phyloP scores from a whole-genome alignment of 83 land plant genomes.

The Diphasiastrum complanatum region DNA sequence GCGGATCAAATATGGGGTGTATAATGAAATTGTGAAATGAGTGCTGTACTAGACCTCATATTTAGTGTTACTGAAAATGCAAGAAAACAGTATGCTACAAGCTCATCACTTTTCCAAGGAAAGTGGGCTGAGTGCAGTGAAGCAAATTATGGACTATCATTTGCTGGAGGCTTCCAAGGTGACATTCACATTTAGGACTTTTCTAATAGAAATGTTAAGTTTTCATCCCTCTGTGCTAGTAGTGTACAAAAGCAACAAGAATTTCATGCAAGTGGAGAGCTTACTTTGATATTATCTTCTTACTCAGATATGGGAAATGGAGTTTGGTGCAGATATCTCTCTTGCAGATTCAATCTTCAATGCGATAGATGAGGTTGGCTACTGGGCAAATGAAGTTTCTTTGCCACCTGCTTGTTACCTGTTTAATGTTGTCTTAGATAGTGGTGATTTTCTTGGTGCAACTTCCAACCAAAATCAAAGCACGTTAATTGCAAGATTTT shows the following conservation, averaged over 20 bases:
- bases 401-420: no score
- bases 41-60: not conserved
- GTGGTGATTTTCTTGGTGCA: not conserved
- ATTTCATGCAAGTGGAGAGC: not conserved
- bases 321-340: conserved; percentile 12
- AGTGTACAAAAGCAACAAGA: not conserved
- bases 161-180: conserved; percentile 67
- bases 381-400: not conserved
- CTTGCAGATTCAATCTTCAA: conserved; percentile 9
- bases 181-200: not conserved
- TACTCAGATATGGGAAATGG: conserved; percentile 13
- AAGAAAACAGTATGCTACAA: conserved; percentile 46
- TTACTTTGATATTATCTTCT: not conserved
- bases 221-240: not conserved
- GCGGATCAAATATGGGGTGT: no score
- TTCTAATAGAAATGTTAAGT: not conserved
- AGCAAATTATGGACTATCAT: conserved; percentile 54
- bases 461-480: not conserved
- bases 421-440: no score
- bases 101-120: conserved; percentile 69
- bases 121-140: conserved; percentile 43
- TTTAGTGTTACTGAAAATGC: not conserved
- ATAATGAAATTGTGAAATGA: not conserved
- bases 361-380: conserved; percentile 16
- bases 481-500: not conserved